These are phyloP conservation scores for Neonectria neomacrospora DNA, from an alignment of 2,329 filamentous ascomycete genomes.

Conservation along the genomic window DNA sequence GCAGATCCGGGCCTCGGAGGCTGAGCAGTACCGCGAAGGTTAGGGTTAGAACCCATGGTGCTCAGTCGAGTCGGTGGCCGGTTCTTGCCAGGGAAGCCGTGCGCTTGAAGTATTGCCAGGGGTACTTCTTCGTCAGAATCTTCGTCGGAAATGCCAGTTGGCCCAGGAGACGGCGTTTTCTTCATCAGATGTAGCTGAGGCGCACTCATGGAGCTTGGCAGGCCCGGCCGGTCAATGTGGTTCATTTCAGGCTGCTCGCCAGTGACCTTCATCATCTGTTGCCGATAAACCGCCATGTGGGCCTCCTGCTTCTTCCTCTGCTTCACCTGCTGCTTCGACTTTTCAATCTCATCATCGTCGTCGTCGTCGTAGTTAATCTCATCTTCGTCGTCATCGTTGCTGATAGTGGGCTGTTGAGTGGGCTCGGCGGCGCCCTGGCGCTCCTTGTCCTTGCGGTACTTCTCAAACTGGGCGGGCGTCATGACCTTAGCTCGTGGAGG, in stretches of 20 bases:
- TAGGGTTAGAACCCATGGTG: slow-evolving; percentile 75
- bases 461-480: slow-evolving; percentile 89
- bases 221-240: slow-evolving; percentile 61
- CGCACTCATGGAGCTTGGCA: slow-evolving; percentile 70
- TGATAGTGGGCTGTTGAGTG: slow-evolving; percentile 55
- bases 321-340: slow-evolving; percentile 76
- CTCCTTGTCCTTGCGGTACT: slow-evolving; percentile 79
- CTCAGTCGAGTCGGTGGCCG: slow-evolving; percentile 76
- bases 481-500: slow-evolving; percentile 78
- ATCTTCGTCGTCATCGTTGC: slow-evolving; percentile 71
- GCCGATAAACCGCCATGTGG: slow-evolving; percentile 87
- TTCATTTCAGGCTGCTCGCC: slow-evolving; percentile 66
- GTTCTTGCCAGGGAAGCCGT: slow-evolving; percentile 85
- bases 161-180: slow-evolving; percentile 52
- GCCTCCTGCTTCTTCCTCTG: slow-evolving; percentile 90
- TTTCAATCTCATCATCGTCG: slow-evolving; percentile 85
- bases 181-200: slow-evolving; percentile 64
- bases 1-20: slow-evolving; percentile 65
- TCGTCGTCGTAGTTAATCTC: slow-evolving; percentile 76
- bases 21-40: slow-evolving; percentile 68
- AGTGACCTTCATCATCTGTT: slow-evolving; percentile 97
- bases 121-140: slow-evolving; percentile 94
- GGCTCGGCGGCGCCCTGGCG: slow-evolving; percentile 61
- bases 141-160: slow-evolving; percentile 72
- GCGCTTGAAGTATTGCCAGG: slow-evolving; percentile 85